These are phyloP conservation scores for Rhodofomes roseus DNA, from an alignment of 1,284 basidiomycete genomes.

Conservation along the genomic window DNA sequence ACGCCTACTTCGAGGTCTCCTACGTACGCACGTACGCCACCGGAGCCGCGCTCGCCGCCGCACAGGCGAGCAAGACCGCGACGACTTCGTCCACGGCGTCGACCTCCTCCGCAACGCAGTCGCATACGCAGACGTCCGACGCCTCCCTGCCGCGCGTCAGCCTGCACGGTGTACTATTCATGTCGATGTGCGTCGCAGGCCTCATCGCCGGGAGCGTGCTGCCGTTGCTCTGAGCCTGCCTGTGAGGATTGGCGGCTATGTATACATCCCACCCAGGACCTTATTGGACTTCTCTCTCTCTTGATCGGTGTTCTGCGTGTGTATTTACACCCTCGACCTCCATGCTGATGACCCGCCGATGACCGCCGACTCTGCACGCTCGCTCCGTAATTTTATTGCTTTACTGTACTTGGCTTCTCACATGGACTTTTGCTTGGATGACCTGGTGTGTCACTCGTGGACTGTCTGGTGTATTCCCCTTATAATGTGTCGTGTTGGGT, in stretches of 20 bases:
- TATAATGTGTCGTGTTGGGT: neutral
- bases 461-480: neutral
- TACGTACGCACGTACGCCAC: slow-evolving; percentile 46
- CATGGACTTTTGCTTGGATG: neutral
- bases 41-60: slow-evolving; percentile 10
- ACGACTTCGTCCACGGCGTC: neutral
- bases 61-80: slow-evolving; percentile 1
- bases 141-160: neutral
- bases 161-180: neutral
- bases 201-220: neutral
- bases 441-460: neutral
- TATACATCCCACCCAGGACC: neutral
- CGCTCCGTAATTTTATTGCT: neutral
- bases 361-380: neutral
- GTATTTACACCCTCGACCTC: neutral
- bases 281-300: neutral
- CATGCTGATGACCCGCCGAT: neutral
- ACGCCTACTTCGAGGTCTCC: slow-evolving; percentile 51
- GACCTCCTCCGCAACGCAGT: neutral
- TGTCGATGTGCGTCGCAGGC: neutral
- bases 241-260: neutral
- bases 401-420: neutral
- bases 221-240: neutral
- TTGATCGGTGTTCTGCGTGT: neutral
- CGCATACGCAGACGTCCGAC: slow-evolving; percentile 2